Evolutionary conservation across 2,329 filamentous ascomycete genomes (phyloP).

Genomic region (Phoma herbarum): DNA sequence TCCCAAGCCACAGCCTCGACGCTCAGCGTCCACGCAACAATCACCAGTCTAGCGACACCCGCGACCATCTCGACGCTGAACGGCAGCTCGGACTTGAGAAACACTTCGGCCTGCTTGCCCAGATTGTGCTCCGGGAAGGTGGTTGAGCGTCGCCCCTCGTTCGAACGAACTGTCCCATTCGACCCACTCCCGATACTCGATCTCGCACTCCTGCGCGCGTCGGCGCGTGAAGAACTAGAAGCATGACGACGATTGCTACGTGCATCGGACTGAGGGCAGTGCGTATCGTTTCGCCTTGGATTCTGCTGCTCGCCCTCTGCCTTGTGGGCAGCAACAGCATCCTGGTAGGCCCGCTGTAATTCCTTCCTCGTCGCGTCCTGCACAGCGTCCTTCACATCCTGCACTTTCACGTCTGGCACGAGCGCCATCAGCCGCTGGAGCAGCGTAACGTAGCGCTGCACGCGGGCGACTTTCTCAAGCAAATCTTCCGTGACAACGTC

Average conservation of each 20-base stretch:
- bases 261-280: conserved; percentile 11
- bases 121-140: conserved; percentile 32
- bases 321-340: conserved; percentile 27
- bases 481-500: conserved; percentile 29
- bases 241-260: conserved; percentile 14
- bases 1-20: conserved; percentile 40
- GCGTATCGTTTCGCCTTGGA: conserved; percentile 9
- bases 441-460: conserved; percentile 41
- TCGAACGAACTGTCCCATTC: not conserved
- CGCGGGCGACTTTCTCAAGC: conserved; percentile 39
- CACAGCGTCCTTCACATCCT: conserved; percentile 32
- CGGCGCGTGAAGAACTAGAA: conserved; percentile 2
- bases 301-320: not conserved
- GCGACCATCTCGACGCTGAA: conserved; percentile 37
- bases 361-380: conserved; percentile 34
- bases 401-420: conserved; percentile 32
- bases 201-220: conserved; percentile 19
- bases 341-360: conserved; percentile 33
- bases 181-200: conserved; percentile 15
- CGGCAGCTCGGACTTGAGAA: conserved; percentile 41
- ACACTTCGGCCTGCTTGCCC: conserved; percentile 33
- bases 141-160: not conserved
- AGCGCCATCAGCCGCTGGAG: conserved; percentile 43
- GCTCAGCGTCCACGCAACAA: conserved; percentile 47
- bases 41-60: conserved; percentile 37